Conservation (phyloP, 2,329 filamentous ascomycete species). For the Orbilia quercus region DNA sequence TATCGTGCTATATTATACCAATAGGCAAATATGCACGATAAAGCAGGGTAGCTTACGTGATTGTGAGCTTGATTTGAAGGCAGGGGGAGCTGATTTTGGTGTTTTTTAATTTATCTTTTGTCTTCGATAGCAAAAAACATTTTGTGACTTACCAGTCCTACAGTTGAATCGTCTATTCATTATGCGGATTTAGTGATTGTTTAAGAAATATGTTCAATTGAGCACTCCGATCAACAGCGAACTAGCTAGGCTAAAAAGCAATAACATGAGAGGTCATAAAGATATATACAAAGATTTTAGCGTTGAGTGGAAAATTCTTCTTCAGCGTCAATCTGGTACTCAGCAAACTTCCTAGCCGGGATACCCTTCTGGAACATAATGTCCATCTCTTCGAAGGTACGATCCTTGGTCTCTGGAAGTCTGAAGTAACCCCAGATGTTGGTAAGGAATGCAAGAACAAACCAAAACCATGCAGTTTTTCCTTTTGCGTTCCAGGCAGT, state of each 20-base stretch:
- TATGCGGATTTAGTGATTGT: conserved; percentile 5
- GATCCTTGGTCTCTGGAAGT: conserved; percentile 65
- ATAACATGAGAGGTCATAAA: conserved; percentile 45
- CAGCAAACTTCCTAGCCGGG: conserved; percentile 63
- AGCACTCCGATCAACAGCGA: conserved; percentile 22
- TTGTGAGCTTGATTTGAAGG: neutral
- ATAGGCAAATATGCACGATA: conserved; percentile 4
- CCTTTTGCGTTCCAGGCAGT: conserved; percentile 57
- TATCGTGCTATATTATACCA: conserved; percentile 25
- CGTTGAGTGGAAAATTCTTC: conserved; percentile 58
- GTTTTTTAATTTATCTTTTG: neutral
- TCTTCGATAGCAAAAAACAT: too few relatives aligned
- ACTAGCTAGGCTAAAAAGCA: conserved; percentile 21
- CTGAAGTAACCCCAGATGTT: conserved; percentile 65
- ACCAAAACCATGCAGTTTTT: conserved; percentile 65
- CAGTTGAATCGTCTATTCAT: neutral
- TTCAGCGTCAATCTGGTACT: conserved; percentile 62
- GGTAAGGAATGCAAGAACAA: conserved; percentile 62
- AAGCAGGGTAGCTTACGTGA: conserved; percentile 12
- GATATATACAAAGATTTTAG: neutral
- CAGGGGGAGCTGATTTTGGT: conserved; percentile 4
- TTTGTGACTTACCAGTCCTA: too few relatives aligned
- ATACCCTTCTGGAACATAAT: conserved; percentile 64
- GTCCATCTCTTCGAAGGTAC: conserved; percentile 66
- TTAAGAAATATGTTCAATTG: conserved; percentile 1